Evolutionary conservation across 306 rosid genomes (phyloP).

Genomic region (Dryas drummondii): DNA sequence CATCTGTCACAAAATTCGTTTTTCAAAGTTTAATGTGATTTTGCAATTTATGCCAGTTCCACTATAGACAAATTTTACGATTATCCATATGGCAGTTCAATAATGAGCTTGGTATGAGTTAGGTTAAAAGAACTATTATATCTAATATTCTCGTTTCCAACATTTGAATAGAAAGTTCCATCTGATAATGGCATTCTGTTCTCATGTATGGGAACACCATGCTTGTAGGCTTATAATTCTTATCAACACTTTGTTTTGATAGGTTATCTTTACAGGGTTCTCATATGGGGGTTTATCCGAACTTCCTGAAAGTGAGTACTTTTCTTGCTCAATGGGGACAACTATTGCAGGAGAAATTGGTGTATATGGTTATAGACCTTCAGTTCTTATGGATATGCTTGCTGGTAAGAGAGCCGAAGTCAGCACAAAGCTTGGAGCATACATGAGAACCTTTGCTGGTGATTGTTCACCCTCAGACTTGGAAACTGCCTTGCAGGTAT

Average conservation of each 20-base stretch:
- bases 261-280: slow-evolving; percentile 95
- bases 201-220: neutral
- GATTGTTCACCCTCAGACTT: slow-evolving; percentile 96
- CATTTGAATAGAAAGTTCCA: neutral
- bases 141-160: neutral
- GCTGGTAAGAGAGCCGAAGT: slow-evolving; percentile 99
- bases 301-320: slow-evolving; percentile 75
- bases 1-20: neutral
- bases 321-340: slow-evolving; percentile 95
- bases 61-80: neutral
- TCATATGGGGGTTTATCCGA: slow-evolving; percentile 96
- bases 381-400: slow-evolving; percentile 89
- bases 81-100: neutral
- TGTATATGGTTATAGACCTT: slow-evolving; percentile 91
- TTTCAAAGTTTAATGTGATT: neutral
- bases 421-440: slow-evolving; percentile 88
- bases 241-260: slow-evolving; percentile 38
- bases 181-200: slow-evolving; percentile 9
- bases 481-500: slow-evolving; percentile 98
- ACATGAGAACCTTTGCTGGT: slow-evolving; percentile 90
- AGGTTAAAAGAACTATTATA: neutral
- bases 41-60: neutral
- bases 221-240: slow-evolving; percentile 15
- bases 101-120: neutral
- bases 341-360: slow-evolving; percentile 98